Evolutionary conservation across 768 basidiomycete species (phyloP).

Genomic region (Russula ochroleuca): DNA sequence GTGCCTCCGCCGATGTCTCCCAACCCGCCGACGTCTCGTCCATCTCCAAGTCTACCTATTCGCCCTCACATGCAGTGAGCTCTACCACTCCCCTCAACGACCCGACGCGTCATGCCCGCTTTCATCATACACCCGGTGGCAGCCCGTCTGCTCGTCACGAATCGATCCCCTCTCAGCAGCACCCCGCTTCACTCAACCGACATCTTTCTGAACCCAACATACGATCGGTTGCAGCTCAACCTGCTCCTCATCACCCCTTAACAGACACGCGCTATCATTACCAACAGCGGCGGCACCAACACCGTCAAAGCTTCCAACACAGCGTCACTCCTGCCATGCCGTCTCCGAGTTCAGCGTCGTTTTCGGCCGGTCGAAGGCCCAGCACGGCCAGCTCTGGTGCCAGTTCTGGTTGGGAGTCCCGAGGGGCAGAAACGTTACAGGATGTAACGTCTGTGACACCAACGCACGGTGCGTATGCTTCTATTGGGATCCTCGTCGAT

Average conservation of each 20-base stretch:
- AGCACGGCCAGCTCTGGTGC: slow-evolving; percentile 24
- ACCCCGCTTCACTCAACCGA: slow-evolving; percentile 5
- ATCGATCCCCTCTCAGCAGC: slow-evolving; percentile 9
- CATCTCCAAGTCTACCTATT: slow-evolving; percentile 6
- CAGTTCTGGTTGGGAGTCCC: slow-evolving; percentile 23
- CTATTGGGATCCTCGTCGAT: slow-evolving; percentile 20
- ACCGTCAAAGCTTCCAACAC: slow-evolving; percentile 19
- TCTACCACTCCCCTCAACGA: not conserved
- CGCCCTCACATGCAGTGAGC: not conserved
- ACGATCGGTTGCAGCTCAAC: slow-evolving; percentile 11
- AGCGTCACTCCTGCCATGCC: slow-evolving; percentile 6
- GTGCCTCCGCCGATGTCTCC: slow-evolving; percentile 15
- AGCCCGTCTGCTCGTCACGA: slow-evolving; percentile 17
- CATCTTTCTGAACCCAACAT: slow-evolving; percentile 24
- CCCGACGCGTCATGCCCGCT: slow-evolving; percentile 20
- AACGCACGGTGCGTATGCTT: slow-evolving; percentile 12
- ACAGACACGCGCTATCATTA: slow-evolving; percentile 15
- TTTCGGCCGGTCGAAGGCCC: slow-evolving; percentile 21
- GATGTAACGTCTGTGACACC: slow-evolving; percentile 7
- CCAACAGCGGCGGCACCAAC: not conserved
- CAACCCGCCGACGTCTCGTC: slow-evolving; percentile 10
- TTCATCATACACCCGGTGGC: slow-evolving; percentile 11
- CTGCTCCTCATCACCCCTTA: slow-evolving; percentile 6
- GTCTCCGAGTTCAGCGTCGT: slow-evolving; percentile 15
- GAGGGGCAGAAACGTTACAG: slow-evolving; percentile 13